Percentiles rank a stretch among this genome's conserved stretches.
Conservation (phyloP, 352 stramenopile species). For the Globisporangium middletonii region DNA sequence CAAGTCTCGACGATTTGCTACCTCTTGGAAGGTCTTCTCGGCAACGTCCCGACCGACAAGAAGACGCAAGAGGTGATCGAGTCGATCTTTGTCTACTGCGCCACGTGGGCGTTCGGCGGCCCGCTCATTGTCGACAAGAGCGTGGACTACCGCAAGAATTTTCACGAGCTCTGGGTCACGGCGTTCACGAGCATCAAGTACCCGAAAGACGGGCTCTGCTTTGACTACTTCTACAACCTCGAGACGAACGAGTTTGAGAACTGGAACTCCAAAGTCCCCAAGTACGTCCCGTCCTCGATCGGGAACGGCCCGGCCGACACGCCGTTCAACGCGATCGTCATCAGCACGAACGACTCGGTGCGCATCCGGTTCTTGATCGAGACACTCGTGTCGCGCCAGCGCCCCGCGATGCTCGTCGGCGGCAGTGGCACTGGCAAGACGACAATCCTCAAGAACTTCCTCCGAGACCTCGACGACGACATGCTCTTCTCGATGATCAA, state of each 20-base stretch:
- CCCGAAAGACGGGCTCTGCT: conserved; percentile 93
- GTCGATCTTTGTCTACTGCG: conserved; percentile 94
- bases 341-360: conserved; percentile 95
- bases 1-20: conserved; percentile 96
- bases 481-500: conserved; percentile 96
- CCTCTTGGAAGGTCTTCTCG: conserved; percentile 92
- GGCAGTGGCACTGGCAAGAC: conserved; percentile 97
- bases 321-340: conserved; percentile 95
- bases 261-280: conserved; percentile 92
- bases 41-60: conserved; percentile 82
- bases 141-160: conserved; percentile 88
- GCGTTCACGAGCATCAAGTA: conserved; percentile 89
- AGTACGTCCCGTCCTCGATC: conserved; percentile 89
- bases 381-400: conserved; percentile 90
- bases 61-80: conserved; percentile 92
- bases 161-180: conserved; percentile 79
- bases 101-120: conserved; percentile 96
- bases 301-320: conserved; percentile 91
- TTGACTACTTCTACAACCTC: conserved; percentile 97
- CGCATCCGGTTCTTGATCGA: conserved; percentile 94
- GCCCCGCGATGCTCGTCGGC: conserved; percentile 94
- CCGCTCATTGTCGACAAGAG: conserved; percentile 93
- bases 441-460: conserved; percentile 95
- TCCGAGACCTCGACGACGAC: conserved; percentile 86
- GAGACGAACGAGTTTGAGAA: conserved; percentile 89